Conservation (phyloP, 2,329 filamentous ascomycete species). For the Microdochium trichocladiopsis region DNA sequence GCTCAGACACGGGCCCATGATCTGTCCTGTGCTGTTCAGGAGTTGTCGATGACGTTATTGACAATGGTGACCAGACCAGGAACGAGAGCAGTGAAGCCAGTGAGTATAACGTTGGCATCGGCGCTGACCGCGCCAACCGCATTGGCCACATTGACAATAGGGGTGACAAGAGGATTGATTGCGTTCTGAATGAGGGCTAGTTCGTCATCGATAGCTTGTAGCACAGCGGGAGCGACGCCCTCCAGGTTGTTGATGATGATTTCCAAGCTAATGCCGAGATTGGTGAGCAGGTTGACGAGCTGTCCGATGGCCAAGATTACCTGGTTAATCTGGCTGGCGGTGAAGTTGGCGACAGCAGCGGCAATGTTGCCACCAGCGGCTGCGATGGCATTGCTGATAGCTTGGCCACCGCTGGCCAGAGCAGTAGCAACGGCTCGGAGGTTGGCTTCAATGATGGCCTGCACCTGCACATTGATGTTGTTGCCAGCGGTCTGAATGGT, state of each 20-base stretch:
- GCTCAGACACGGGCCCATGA: background rate
- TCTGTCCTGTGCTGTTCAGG: background rate
- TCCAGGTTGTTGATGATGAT: background rate
- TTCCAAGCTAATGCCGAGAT: background rate
- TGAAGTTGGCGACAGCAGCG: background rate
- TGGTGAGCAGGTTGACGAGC: background rate
- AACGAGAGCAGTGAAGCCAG: background rate
- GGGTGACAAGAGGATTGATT: background rate
- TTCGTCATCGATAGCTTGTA: background rate
- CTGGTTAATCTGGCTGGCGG: background rate
- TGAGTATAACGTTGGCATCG: background rate
- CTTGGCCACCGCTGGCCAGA: background rate
- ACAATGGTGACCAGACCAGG: background rate
- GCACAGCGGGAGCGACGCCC: background rate
- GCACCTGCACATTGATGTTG: background rate
- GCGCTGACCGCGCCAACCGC: background rate
- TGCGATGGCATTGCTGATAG: background rate
- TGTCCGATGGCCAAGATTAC: background rate
- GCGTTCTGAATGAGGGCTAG: background rate
- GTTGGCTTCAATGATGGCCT: background rate
- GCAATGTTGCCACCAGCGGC: background rate
- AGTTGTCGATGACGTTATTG: background rate
- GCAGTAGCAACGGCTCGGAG: background rate
- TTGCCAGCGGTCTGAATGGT: background rate
- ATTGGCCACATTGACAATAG: background rate